phyloP scores from a whole-genome alignment of 1,284 basidiomycete species.

The Cryptococcus maquisensis region DNA sequence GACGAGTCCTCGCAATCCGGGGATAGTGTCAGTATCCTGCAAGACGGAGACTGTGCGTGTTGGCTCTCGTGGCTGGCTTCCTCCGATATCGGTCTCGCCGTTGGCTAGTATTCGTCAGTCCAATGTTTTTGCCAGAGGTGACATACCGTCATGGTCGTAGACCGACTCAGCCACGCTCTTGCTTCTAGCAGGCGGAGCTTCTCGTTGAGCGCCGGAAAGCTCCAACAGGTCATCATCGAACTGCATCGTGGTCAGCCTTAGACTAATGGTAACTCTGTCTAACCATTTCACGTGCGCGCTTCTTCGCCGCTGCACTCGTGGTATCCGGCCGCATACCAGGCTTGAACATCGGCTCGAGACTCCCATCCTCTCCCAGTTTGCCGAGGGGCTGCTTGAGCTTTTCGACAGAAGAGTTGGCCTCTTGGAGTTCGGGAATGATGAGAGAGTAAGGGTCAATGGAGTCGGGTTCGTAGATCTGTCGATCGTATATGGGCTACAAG shows the following conservation, averaged over 20 bases:
- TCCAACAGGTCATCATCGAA: not conserved
- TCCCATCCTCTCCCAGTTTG: not conserved
- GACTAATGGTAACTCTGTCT: not conserved
- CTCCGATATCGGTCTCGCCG: not conserved
- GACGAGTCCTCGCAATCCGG: too few species aligned
- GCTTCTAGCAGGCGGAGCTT: not conserved
- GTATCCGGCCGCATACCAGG: not conserved
- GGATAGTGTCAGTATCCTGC: too few species aligned
- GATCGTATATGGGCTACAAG: conserved; percentile 9
- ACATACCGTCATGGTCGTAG: not conserved
- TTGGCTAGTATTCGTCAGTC: not conserved
- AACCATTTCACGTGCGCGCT: not conserved
- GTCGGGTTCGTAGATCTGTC: not conserved
- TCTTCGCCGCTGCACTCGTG: not conserved
- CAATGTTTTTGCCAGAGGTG: not conserved
- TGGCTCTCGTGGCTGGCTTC: not conserved
- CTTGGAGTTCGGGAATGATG: not conserved
- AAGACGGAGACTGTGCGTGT: too few species aligned
- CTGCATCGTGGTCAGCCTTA: not conserved
- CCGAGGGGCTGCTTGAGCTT: conserved; percentile 8
- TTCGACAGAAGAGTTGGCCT: not conserved
- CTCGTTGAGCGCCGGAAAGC: not conserved
- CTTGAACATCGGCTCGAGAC: not conserved
- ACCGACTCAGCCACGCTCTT: too few species aligned
- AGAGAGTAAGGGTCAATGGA: conserved; percentile 1